phyloP scores from a whole-genome alignment of 2,329 filamentous ascomycete genomes.

The Diaporthe citri region DNA sequence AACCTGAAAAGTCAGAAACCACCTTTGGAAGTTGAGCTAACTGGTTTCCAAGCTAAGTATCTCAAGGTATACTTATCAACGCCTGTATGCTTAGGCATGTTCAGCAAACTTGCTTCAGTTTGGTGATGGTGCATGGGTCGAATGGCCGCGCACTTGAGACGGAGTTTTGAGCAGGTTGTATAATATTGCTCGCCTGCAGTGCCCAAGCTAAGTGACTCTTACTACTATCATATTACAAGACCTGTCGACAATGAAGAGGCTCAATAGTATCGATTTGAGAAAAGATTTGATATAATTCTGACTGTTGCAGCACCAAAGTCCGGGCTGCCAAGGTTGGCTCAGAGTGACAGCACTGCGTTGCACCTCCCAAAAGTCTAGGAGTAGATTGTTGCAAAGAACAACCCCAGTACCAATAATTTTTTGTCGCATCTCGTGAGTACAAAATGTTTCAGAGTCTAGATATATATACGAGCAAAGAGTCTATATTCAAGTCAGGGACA shows the following conservation, averaged over 20 bases:
- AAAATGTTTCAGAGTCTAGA: too few relatives aligned
- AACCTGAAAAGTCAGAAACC: not conserved
- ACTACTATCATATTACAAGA: too few relatives aligned
- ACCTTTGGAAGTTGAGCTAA: too few relatives aligned
- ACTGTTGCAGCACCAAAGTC: not conserved
- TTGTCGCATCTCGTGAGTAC: too few relatives aligned
- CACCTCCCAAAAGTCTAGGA: too few relatives aligned
- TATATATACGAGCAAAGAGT: too few relatives aligned
- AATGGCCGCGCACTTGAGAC: rapidly evolving
- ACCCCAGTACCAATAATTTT: too few relatives aligned
- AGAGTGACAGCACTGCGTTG: not conserved
- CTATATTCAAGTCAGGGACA: too few relatives aligned
- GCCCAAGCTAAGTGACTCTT: not conserved
- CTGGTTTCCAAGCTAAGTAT: not conserved
- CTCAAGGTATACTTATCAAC: not conserved
- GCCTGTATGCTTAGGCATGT: too few relatives aligned
- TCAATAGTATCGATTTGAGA: not conserved
- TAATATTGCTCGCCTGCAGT: not conserved
- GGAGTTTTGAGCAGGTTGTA: not conserved
- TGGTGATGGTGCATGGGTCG: not conserved
- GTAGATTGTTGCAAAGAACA: too few relatives aligned
- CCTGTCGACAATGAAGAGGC: not conserved
- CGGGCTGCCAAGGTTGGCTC: not conserved
- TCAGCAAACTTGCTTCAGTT: too few relatives aligned
- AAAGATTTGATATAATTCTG: too few relatives aligned